A percentile compares a stretch with the other conserved stretches of the same genome.
phyloP scores from a whole-genome alignment of 2,329 filamentous ascomycete species.

The Metarhizium robertsii region DNA sequence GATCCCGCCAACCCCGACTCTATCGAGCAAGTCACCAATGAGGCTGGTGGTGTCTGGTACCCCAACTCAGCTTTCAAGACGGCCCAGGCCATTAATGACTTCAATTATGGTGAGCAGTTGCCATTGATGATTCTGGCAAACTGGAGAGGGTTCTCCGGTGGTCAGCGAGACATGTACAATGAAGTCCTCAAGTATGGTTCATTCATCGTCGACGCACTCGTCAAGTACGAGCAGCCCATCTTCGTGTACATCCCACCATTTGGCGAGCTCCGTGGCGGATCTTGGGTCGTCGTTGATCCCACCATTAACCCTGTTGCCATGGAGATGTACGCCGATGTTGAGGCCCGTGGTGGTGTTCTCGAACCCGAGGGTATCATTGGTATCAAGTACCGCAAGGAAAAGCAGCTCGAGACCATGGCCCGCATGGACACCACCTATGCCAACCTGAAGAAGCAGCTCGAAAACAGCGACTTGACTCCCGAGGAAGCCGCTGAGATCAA shows the following conservation, averaged over 20 bases:
- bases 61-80: conserved; percentile 99
- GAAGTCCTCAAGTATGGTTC: conserved; percentile 99
- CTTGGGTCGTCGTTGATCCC: conserved; percentile 97
- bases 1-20: conserved; percentile 98
- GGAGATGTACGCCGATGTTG: conserved; percentile 99
- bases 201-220: conserved; percentile 95
- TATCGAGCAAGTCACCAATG: conserved; percentile 86
- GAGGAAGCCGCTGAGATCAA: conserved; percentile 75
- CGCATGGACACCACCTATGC: conserved; percentile 81
- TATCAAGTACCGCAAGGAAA: conserved; percentile 97
- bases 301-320: conserved; percentile 95
- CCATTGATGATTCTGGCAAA: conserved; percentile 99
- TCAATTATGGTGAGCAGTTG: conserved; percentile 97
- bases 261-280: conserved; percentile 95
- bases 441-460: conserved; percentile 70
- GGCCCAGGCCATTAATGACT: conserved; percentile 95
- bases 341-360: conserved; percentile 90
- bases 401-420: conserved; percentile 95
- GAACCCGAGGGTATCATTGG: conserved; percentile 97
- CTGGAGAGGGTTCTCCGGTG: conserved; percentile 99
- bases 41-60: conserved; percentile 99
- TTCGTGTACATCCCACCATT: conserved; percentile 98
- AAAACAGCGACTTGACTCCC: conserved; percentile 50
- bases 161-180: conserved; percentile 99
- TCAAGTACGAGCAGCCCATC: conserved; percentile 97